A percentile compares a stretch with the other conserved stretches of the same genome.
These are phyloP conservation scores for Diaporthe sp. DNA, from an alignment of 2,329 filamentous ascomycete genomes.

Conservation along the genomic window DNA sequence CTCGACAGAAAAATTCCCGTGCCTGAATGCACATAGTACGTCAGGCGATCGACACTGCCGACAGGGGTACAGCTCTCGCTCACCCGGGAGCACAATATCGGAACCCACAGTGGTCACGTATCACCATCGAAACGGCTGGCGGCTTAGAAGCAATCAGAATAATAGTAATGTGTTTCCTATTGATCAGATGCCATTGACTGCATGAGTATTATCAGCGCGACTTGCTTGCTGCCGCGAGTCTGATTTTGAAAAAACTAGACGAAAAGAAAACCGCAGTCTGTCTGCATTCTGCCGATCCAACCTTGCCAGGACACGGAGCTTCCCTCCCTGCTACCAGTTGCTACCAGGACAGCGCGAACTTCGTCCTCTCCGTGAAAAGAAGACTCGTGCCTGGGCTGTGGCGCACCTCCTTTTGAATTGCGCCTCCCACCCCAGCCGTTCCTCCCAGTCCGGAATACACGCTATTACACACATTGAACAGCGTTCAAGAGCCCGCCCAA, in stretches of 20 bases:
- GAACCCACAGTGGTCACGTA: background rate
- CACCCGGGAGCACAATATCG: background rate
- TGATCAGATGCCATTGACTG: slow-evolving; percentile 22
- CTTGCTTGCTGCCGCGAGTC: slow-evolving; percentile 22
- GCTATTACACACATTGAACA: slow-evolving; percentile 40
- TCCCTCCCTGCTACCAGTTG: background rate
- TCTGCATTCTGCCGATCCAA: slow-evolving; percentile 39
- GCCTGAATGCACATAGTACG: background rate
- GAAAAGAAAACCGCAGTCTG: slow-evolving; percentile 29
- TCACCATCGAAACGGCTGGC: background rate
- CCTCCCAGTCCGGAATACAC: slow-evolving; percentile 18
- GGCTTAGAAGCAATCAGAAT: background rate
- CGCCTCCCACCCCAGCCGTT: slow-evolving; percentile 12
- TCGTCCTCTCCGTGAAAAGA: slow-evolving; percentile 19
- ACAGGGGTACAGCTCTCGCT: slow-evolving; percentile 14
- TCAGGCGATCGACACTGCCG: slow-evolving; percentile 9
- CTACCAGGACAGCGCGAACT: slow-evolving; percentile 15
- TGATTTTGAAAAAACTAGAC: slow-evolving; percentile 19
- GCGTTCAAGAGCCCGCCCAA: slow-evolving; percentile 30
- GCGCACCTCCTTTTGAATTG: slow-evolving; percentile 25
- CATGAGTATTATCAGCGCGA: slow-evolving; percentile 14
- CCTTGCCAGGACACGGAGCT: slow-evolving; percentile 26
- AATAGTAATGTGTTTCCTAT: slow-evolving; percentile 28
- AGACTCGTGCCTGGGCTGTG: slow-evolving; percentile 21
- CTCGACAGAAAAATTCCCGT: background rate